A percentile compares a stretch with the other conserved stretches of the same genome.
These are phyloP conservation scores for Apiospora aurea DNA, from an alignment of 2,329 filamentous ascomycete species.

Conservation along the genomic window DNA sequence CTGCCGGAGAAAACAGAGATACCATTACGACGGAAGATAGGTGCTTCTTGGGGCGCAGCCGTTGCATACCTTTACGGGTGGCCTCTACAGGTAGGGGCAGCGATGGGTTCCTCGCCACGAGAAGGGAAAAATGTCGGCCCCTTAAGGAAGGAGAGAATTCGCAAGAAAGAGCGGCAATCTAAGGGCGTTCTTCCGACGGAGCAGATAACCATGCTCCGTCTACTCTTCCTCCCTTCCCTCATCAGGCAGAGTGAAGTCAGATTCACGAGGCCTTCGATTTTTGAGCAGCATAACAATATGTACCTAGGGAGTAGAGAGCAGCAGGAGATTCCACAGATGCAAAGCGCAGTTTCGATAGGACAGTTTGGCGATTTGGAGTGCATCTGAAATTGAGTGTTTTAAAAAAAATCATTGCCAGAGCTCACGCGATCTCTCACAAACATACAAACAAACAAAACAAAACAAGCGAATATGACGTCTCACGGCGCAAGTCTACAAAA, in stretches of 20 bases:
- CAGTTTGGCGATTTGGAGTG: slow-evolving; percentile 59
- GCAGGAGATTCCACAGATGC: slow-evolving; percentile 45
- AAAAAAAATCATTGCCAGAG: background rate
- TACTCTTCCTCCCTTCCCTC: slow-evolving; percentile 6
- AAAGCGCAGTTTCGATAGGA: slow-evolving; percentile 54
- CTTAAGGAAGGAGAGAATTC: background rate
- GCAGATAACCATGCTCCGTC: slow-evolving; percentile 4
- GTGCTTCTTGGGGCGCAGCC: slow-evolving; percentile 18
- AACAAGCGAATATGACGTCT: slow-evolving; percentile 5
- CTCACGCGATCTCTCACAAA: background rate
- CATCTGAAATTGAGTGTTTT: slow-evolving; percentile 45
- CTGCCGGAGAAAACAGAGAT: slow-evolving; percentile 22
- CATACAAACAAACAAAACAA: background rate
- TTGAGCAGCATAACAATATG: background rate
- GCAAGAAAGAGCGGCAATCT: slow-evolving; percentile 1
- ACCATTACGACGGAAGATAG: slow-evolving; percentile 24
- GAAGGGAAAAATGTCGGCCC: slow-evolving; percentile 4
- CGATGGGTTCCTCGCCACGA: slow-evolving; percentile 12
- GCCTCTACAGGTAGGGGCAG: slow-evolving; percentile 24
- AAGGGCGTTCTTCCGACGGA: background rate
- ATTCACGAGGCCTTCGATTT: slow-evolving; percentile 13
- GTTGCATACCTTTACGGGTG: slow-evolving; percentile 18
- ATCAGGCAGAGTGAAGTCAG: slow-evolving; percentile 11
- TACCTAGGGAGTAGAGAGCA: slow-evolving; percentile 38
- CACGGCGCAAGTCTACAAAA: slow-evolving; percentile 1